Percentiles rank a stretch among this genome's conserved stretches.
Conservation (phyloP, 169 alveolate species). For the Neospora caninum region DNA sequence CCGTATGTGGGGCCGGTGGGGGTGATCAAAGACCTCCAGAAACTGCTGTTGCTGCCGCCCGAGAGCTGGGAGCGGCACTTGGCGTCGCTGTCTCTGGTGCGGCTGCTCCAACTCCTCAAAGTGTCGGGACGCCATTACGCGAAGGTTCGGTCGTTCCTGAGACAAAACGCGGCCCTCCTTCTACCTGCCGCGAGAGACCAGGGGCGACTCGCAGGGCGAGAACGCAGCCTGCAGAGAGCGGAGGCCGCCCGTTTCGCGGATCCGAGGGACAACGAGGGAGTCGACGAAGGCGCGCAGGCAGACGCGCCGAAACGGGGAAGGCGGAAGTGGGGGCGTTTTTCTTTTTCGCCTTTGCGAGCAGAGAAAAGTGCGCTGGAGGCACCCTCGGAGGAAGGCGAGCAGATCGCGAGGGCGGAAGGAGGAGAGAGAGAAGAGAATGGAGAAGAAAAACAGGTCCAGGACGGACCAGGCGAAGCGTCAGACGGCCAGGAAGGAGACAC, state of each 20-base stretch:
- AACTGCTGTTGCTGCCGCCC: slow-evolving; percentile 1
- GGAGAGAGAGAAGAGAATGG: neutral
- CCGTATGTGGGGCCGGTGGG: slow-evolving; percentile 24
- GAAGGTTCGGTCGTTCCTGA: neutral
- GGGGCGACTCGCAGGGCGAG: neutral
- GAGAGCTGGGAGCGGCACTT: slow-evolving; percentile 30
- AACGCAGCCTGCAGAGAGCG: neutral
- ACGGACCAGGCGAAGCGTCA: too few species aligned
- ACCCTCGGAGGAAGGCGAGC: neutral
- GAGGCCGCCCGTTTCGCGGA: neutral
- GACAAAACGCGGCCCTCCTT: neutral
- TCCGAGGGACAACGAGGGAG: neutral
- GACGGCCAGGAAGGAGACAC: too few species aligned
- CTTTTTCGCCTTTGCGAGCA: neutral
- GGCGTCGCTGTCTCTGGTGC: neutral
- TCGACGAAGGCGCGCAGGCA: neutral
- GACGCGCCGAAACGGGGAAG: neutral
- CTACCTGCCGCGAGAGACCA: neutral
- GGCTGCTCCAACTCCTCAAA: slow-evolving; percentile 12
- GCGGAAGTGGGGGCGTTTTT: neutral
- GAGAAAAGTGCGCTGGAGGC: neutral
- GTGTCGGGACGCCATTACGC: neutral
- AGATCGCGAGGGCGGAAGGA: neutral
- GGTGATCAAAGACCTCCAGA: neutral
- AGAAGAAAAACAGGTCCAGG: neutral